Base-by-base conservation (phyloP, 2,329 filamentous ascomycete species). In the Botrytis hyacinthi region DNA sequence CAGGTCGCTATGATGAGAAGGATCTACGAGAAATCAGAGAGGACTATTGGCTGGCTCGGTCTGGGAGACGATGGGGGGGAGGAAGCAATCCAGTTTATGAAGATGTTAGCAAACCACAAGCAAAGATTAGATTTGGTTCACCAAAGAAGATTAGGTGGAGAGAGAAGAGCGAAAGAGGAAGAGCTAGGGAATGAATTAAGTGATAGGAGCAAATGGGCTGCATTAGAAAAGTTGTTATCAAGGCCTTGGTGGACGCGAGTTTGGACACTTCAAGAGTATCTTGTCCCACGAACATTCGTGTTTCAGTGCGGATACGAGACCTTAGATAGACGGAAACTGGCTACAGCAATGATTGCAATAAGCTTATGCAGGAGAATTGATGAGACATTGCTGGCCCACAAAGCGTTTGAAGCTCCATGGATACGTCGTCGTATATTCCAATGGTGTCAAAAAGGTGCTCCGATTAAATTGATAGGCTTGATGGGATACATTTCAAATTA, bases 211-310 rank as follows among this genome's bases (percentile, higher is more conserved):
- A 29, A 67, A 29, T 74, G 70, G 73, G 48, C 57, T 57, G 16
- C 54, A n/a, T 48, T 74, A 8, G 73, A 74, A 57, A 74, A 20
- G 22, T 37, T 74, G 7, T 26, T 74, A 4, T 51, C 63, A 3
- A 60, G 66, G 14, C 67, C 74, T 42, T 75, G 74, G 74, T 73
- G 67, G 67, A 71, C 72, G 26, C 63, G 74, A 68, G 72, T 75
- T 26, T 75, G 74, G 74, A 74, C 72, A 42, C 62, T 75, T n/a
- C 74, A 75, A 46, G 72, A 75, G 54, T 73, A 73, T 63, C 59
- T 75, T 20, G 67, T 74, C 2, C 40, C 74, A 14, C n/a, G 48
- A 44, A 74, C 51, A 65, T 71, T 75, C 16, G 40, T 67, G 20
- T 75, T 75, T 48, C 44, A 67, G 20, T 74, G 54, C 18, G 73